Percentiles rank a stretch among this genome's conserved stretches.
Conservation (phyloP, 1,284 basidiomycete species). For the Ceratorhiza oryzae-sativae region DNA sequence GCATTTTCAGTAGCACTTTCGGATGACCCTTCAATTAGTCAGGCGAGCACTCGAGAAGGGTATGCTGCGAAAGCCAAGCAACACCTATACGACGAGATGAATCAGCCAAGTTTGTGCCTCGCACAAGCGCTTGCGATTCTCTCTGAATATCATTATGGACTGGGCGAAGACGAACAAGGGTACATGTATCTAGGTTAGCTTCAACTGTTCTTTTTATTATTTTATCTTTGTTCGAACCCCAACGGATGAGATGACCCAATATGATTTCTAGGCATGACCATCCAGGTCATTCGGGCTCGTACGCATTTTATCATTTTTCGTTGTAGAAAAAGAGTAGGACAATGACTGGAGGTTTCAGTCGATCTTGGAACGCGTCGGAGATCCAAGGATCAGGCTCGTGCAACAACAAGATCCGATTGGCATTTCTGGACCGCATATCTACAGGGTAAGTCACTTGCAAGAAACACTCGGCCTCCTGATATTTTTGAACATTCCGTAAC, state of each 20-base stretch:
- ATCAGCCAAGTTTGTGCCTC: background rate
- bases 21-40: background rate
- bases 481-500: background rate
- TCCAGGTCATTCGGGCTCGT: background rate
- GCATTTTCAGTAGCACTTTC: background rate
- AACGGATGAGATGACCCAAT: background rate
- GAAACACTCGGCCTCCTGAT: background rate
- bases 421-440: background rate
- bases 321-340: background rate
- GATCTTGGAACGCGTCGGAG: background rate
- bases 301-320: background rate
- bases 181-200: conserved; percentile 16
- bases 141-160: conserved; percentile 10
- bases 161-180: background rate
- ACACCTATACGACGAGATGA: background rate
- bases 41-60: background rate
- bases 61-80: conserved; percentile 1
- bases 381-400: background rate
- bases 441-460: background rate
- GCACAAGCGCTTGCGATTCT: conserved; percentile 1
- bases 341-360: background rate
- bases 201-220: background rate
- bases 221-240: no score
- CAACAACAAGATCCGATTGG: background rate
- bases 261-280: background rate